phyloP scores from a whole-genome alignment of 495 filamentous ascomycete species.

The Niebla homalea region DNA sequence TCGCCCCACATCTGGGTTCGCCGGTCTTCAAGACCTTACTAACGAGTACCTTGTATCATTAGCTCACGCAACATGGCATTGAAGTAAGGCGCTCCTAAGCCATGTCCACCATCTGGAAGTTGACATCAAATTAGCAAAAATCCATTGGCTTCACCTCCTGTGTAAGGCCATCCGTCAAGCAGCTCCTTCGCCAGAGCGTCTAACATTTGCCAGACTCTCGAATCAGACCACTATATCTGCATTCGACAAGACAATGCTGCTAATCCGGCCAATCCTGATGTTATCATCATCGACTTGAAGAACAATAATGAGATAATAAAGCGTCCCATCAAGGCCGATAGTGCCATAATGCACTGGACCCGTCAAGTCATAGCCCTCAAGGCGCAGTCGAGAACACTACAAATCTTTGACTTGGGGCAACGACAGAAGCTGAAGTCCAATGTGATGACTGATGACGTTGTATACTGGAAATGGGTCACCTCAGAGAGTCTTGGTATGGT shows the following conservation, averaged over 20 bases:
- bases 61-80: slow-evolving; percentile 71
- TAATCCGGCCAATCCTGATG: slow-evolving; percentile 62
- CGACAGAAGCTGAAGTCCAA: slow-evolving; percentile 92
- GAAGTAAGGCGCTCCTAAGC: slow-evolving; percentile 43
- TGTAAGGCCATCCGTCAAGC: slow-evolving; percentile 43
- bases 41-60: slow-evolving; percentile 11
- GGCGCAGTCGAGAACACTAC: slow-evolving; percentile 79
- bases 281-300: slow-evolving; percentile 93
- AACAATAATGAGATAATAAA: slow-evolving; percentile 85
- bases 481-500: slow-evolving; percentile 75
- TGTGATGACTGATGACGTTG: slow-evolving; percentile 90
- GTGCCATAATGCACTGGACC: slow-evolving; percentile 98
- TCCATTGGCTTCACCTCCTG: slow-evolving; percentile 96
- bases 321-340: slow-evolving; percentile 96
- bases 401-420: slow-evolving; percentile 87
- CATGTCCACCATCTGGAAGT: slow-evolving; percentile 14
- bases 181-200: neutral
- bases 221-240: slow-evolving; percentile 92
- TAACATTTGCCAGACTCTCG: slow-evolving; percentile 56
- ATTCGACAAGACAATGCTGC: slow-evolving; percentile 82
- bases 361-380: slow-evolving; percentile 92
- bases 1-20: neutral
- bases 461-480: slow-evolving; percentile 99
- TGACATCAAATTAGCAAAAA: slow-evolving; percentile 42
- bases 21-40: neutral